Base-by-base conservation (phyloP, 2,329 filamentous ascomycete genomes). In the Pseudogymnoascus sp. region DNA sequence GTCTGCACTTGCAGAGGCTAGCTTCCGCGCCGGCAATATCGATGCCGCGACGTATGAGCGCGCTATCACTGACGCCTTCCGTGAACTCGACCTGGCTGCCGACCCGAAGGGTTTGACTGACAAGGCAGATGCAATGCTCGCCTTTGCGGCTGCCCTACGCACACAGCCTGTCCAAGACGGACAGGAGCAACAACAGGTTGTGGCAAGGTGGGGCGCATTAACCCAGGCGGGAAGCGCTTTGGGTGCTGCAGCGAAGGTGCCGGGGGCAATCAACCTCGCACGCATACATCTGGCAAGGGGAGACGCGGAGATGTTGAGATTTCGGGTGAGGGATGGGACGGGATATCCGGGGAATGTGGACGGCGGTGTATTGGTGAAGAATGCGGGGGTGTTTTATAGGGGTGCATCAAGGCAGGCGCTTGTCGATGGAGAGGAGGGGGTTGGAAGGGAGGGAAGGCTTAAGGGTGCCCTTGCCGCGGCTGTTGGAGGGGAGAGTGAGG, bases 381-480 rank as follows among this genome's bases (percentile, higher is more conserved):
- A 86, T 66, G 81, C 83, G 1, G 78, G 80, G 64, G 82, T 79
- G 4, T 85, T 82, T 67, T 86, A 83, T 67, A 77, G 80, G 18
- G 82, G 82, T 39, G 82, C 80, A 5, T 58, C 15, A 13, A 10
- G 74, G 61, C 37, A 67, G 66, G 60, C 64, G 68, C 64, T 77
- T 1, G 71, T 76, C 0, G 68, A 72, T 39, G 78, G 77, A 12
- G 74, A 75, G 6, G 64, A 58, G 2, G 76, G 78, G 65, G 72
- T 74, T 48, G 25, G 36, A 31, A 71, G 70, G 18, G 77, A 79
- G 60, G 79, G 75, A 18, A 72, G 74, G 36, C 74, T 76, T 27
- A 82, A 81, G 69, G 77, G 79, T 58, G 75, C 77, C 5, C 70
- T 83, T 21, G 79, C 75, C 2, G 75, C 77, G 64, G 77, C 78